A percentile compares a stretch with the other conserved stretches of the same genome.
phyloP scores from a whole-genome alignment of 306 rosid genomes.

The Lathyrus aphaca region DNA sequence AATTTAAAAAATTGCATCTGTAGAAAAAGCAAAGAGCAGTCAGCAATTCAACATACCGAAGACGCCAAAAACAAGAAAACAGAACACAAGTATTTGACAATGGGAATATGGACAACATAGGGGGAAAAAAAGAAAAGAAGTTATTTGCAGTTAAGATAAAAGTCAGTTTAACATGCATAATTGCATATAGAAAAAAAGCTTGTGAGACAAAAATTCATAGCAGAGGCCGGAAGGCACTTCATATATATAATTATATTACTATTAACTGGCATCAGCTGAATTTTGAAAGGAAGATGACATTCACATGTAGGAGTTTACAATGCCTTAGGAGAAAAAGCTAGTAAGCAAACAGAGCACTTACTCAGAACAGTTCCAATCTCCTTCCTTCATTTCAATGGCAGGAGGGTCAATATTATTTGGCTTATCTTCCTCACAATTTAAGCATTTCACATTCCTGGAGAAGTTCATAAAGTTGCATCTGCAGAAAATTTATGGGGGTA shows the following conservation, averaged over 20 bases:
- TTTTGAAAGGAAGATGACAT: conserved; percentile 22
- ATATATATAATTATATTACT: conserved; percentile 23
- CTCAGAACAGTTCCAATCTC: conserved; percentile 88
- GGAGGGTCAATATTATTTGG: conserved; percentile 48
- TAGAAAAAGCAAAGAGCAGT: conserved; percentile 44
- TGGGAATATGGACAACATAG: neutral
- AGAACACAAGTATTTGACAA: conserved; percentile 35
- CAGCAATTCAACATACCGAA: conserved; percentile 41
- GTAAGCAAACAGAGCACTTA: conserved; percentile 50
- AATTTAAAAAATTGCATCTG: conserved; percentile 89
- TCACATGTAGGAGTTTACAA: conserved; percentile 7
- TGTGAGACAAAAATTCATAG: conserved; percentile 10
- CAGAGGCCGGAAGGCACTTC: conserved; percentile 21
- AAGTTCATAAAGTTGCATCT: conserved; percentile 90
- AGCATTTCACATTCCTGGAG: conserved; percentile 63
- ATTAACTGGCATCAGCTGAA: conserved; percentile 10
- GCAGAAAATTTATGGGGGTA: conserved; percentile 36
- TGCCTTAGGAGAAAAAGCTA: conserved; percentile 6
- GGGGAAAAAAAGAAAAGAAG: neutral
- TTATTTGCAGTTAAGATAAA: conserved; percentile 13
- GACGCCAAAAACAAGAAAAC: conserved; percentile 14
- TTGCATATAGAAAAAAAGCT: conserved; percentile 20
- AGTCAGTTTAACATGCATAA: conserved; percentile 36
- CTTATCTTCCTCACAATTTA: conserved; percentile 60
- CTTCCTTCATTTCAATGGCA: conserved; percentile 60